Evolutionary conservation across 768 basidiomycete species (phyloP), one percentile per base, ranked within the genome.

Genomic region (Lentinula detonsa): DNA sequence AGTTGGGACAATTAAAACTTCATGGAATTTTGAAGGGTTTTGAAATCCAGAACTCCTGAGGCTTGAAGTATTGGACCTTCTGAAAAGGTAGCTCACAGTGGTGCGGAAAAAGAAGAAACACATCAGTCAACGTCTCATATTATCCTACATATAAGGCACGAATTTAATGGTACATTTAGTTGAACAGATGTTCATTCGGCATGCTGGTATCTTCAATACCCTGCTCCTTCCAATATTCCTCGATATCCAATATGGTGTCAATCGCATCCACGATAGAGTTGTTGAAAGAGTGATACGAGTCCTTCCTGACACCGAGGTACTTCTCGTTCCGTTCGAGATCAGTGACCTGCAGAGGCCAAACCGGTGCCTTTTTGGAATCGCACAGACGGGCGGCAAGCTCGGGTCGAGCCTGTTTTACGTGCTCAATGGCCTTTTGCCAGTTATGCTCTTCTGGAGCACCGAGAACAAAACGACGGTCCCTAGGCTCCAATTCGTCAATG

Each of bases 291-390:
- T 18, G 33, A 23, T 61, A 61, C 4, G 52, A 54, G 23, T 46
- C 60, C 39, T 50, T 46, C 28, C 45, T 56, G 40, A 61, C 34
- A 28, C 60, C 60, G 35, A 59, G 57, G 39, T 55, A 61, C 39
- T 37, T 46, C 40, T 56, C 54, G 16, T 31, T 54, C 53, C 40
- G 37, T 11, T 48, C 54, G 7, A 46, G 31, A 9, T 61, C 60
- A 11, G 43, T 56, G 13, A 48, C 53, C 33, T 54, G 43, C 43
- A 46, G 40, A 13, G 48, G 59, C 33, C 33, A 60, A 13, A 48
- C 42, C 13, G 60, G 60, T 28, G 60, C 60, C 16, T 33, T 33
- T 9, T 39, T 18, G 16, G 60, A 21, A 18, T 46, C 42, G 28
- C 50, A 39, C 48, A 62, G 48, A 16, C 61, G 55, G 50, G 50